phyloP scores from a whole-genome alignment of 345 rosid species.

The Ceriops decandra region DNA sequence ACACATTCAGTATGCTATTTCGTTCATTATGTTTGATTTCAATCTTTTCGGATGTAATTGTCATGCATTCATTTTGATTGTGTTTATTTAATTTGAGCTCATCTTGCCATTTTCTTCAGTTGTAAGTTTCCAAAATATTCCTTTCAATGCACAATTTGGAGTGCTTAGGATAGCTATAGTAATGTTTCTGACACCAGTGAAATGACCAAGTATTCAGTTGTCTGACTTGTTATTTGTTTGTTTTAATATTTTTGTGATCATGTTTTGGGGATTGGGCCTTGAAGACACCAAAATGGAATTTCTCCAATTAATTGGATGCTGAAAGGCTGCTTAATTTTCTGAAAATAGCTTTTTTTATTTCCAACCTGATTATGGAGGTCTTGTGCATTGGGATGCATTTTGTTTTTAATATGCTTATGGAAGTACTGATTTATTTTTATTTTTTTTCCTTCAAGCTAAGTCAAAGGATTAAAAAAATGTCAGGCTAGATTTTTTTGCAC shows the following conservation, averaged over 20 bases:
- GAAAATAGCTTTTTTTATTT: background rate
- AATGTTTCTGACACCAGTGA: slow-evolving; percentile 36
- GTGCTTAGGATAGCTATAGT: background rate
- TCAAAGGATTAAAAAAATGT: background rate
- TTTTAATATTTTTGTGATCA: no score
- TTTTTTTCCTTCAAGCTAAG: background rate
- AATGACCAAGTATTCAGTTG: no score
- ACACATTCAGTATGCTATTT: slow-evolving; percentile 72
- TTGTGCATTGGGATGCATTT: background rate
- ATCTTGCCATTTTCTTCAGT: background rate
- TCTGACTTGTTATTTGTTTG: no score
- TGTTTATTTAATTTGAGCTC: background rate
- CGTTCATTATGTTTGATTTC: background rate
- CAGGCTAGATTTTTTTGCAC: background rate
- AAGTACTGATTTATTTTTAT: background rate
- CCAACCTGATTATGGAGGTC: background rate
- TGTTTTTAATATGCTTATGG: background rate
- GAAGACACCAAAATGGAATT: no score
- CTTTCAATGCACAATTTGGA: background rate
- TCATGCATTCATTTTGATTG: no score
- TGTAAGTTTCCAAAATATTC: background rate
- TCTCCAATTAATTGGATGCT: no score
- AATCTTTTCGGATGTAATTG: background rate
- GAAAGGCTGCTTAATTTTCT: no score
- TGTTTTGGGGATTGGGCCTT: no score